Base-by-base conservation (phyloP, 2,329 filamentous ascomycete species). In the Venturiaceae sp. region DNA sequence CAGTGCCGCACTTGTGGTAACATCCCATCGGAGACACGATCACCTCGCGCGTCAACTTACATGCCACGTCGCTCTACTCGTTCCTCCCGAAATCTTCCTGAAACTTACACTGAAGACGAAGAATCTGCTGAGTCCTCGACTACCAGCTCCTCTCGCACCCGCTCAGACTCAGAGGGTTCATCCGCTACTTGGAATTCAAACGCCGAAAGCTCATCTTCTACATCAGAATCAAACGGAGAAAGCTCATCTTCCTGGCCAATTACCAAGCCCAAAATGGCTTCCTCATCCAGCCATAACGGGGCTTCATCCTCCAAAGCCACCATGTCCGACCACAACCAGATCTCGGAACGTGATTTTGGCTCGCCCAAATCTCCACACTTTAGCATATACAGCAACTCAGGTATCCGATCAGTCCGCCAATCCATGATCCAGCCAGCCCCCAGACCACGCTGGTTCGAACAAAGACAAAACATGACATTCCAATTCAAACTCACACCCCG, bases 401-500 rank as follows among this genome's bases (percentile, higher is more conserved):
- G 32, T 11, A 30, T 58, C 28, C n/a, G 19, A 34, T 39, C 46
- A 19, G 57, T 58, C 8, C 30, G 57, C 14, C 57, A 53, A 39
- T 50, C 39, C 13, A 37, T 54, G 23, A 21, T 30, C 16, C 28
- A 58, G 32, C 50, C 5, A 28, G n/a, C 23, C 4, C 39, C 39
- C 30, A 47, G 33, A 16, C 30, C 44, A 14, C 30, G 46, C 2
- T 58, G 57, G 57, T 58, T 58, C 47, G 57, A 58, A 9, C 32
- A 47, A n/a, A 46, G 28, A 26, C 16, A 58, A 7, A 53, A 32
- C 33, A 53, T 58, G 30, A 53, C 57, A 16, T 58, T 58, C 28
- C 44, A 53, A 39, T 58, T 58, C 47, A 54, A 53, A 36, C 57
- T 58, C 21, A 53, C 57, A 13, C 57, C 57, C 7, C 46, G 47